Conservation (phyloP, 768 basidiomycete genomes). For the Phylloporus arenicola region DNA sequence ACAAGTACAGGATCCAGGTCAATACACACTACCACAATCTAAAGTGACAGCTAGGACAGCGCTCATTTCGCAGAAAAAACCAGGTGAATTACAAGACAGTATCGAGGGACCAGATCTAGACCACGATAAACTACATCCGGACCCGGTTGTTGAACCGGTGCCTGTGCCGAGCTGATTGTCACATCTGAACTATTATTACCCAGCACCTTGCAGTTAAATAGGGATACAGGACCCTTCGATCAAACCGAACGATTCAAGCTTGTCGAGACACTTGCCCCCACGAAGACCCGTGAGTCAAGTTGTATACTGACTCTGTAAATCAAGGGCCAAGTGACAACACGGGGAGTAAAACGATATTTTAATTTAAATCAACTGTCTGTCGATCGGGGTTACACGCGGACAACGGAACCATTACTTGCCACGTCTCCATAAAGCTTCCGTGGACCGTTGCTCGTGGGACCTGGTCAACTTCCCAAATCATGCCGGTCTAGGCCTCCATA, state of each 20-base stretch:
- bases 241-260: too few species aligned
- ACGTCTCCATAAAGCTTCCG: neutral
- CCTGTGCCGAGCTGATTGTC: neutral
- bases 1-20: neutral
- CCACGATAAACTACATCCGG: neutral
- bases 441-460: neutral
- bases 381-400: neutral
- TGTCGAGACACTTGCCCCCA: too few species aligned
- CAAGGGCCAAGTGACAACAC: too few species aligned
- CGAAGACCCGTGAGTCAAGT: too few species aligned
- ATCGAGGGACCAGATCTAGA: neutral
- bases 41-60: neutral
- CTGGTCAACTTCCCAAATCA: neutral
- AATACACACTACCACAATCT: too few species aligned
- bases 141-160: neutral
- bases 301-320: too few species aligned
- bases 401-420: neutral
- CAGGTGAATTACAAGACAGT: neutral
- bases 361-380: neutral
- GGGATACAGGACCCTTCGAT: too few species aligned
- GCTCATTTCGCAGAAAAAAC: too few species aligned
- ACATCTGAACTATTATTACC: too few species aligned
- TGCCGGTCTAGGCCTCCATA: neutral
- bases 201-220: too few species aligned
- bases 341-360: too few species aligned